Evolutionary conservation across 225 moss, liverwort and hornwort species (phyloP), one percentile per base, ranked within the genome.

Genomic region (Pleurozium schreberi): DNA sequence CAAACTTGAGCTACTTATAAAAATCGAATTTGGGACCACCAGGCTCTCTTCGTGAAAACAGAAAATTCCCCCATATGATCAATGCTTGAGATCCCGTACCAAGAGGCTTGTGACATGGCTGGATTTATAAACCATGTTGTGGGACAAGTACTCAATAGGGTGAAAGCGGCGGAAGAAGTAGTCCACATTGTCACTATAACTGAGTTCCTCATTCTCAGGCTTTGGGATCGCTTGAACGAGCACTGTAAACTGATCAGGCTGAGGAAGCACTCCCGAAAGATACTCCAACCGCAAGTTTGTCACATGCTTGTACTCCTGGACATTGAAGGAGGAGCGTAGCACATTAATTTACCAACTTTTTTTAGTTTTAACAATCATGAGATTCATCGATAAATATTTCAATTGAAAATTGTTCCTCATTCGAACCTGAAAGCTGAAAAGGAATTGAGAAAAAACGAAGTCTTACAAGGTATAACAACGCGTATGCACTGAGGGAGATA

Each of bases 241-340:
- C 75, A 94, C 95, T 71, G 97, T 97, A 87, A 97, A 98, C 86
- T 98, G 97, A 90, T 98, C 98, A 57, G 98, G 97, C 85, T 96
- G 93, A 21, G 97, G 96, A 84, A 92, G 91, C 52, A 58, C 93
- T 33, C 9, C 43, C 62, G 86, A 92, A 42, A 97, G 93, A 88
- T 93, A 95, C 1, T 90, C 78, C 83, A 95, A 88, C 62, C 98
- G 91, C 90, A 87, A 92, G 36, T 63, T 89, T 25, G 94, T 55
- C 59, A 98, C 93, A 43, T 92, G 90, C 81, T 90, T 94, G 81
- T 79, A 98, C 79, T 98, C 98, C 95, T 96, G 93, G 67, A 86
- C 50, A 90, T 50, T 81, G 16, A 64, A 49, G 68, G 59, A 69
- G 86, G 49, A 62, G 28, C 86, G 49, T n/a, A 21, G 61, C 52